Evolutionary conservation across 2,329 filamentous ascomycete species (phyloP).

Genomic region (Aspergillus sclerotialis): DNA sequence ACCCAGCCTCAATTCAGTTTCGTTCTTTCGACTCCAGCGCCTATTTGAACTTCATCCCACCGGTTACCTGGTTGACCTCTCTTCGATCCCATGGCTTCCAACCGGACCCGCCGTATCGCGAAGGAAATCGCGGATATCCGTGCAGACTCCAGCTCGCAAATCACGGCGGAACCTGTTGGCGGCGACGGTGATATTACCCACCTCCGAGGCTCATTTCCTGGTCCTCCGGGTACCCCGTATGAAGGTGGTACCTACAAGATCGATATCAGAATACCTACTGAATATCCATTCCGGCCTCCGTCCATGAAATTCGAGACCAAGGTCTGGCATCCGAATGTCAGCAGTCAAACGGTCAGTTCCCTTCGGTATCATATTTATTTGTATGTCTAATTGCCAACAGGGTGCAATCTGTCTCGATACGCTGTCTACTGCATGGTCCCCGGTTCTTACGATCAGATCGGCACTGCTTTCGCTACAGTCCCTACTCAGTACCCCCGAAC

Average conservation of each 20-base stretch:
- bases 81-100: constrained; percentile 45
- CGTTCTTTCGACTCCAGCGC: neutral
- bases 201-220: constrained; percentile 74
- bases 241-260: constrained; percentile 76
- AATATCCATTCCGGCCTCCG: constrained; percentile 91
- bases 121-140: constrained; percentile 45
- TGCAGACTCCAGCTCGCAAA: constrained; percentile 66
- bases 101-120: constrained; percentile 49
- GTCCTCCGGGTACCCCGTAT: constrained; percentile 89
- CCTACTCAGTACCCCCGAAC: constrained; percentile 86
- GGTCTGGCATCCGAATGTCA: constrained; percentile 97
- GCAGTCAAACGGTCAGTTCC: constrained; percentile 73
- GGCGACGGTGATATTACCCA: constrained; percentile 67
- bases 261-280: constrained; percentile 78
- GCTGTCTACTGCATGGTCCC: constrained; percentile 82
- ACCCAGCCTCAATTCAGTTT: neutral
- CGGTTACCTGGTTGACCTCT: neutral
- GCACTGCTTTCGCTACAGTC: constrained; percentile 89
- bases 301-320: constrained; percentile 86
- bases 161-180: constrained; percentile 59
- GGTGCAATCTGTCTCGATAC: constrained; percentile 97
- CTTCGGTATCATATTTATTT: neutral
- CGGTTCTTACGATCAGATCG: constrained; percentile 92
- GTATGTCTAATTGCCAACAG: constrained; percentile 41
- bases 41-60: constrained; percentile 1